These are phyloP conservation scores for Pleurostoma richardsiae DNA, from an alignment of 2,329 filamentous ascomycete species.

Conservation along the genomic window DNA sequence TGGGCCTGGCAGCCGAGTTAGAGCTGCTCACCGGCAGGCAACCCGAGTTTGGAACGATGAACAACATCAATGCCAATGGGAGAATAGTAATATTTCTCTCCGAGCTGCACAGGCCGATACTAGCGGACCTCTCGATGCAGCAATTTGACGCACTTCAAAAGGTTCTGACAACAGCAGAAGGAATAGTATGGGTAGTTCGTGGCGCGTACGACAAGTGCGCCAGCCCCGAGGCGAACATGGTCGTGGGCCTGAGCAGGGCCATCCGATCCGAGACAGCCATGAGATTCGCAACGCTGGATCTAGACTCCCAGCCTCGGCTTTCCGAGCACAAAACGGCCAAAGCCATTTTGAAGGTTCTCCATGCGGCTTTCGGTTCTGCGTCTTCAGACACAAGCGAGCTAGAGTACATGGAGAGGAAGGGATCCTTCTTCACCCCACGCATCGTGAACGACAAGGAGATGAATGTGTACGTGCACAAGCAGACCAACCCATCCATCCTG, in stretches of 20 bases:
- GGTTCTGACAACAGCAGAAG: slow-evolving; percentile 25
- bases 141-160: slow-evolving; percentile 31
- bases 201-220: slow-evolving; percentile 30
- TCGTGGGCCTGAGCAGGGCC: slow-evolving; percentile 37
- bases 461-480: slow-evolving; percentile 35
- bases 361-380: slow-evolving; percentile 24
- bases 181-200: slow-evolving; percentile 32
- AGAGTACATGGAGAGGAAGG: slow-evolving; percentile 34
- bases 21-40: slow-evolving; percentile 23
- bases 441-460: slow-evolving; percentile 33
- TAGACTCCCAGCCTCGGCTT: slow-evolving; percentile 25
- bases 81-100: slow-evolving; percentile 36
- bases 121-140: slow-evolving; percentile 29
- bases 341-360: slow-evolving; percentile 25
- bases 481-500: slow-evolving; percentile 30
- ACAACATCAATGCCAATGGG: slow-evolving; percentile 20
- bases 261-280: slow-evolving; percentile 41
- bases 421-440: slow-evolving; percentile 31
- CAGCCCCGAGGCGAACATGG: slow-evolving; percentile 35
- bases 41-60: slow-evolving; percentile 22
- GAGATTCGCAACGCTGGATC: slow-evolving; percentile 37
- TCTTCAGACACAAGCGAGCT: slow-evolving; percentile 28
- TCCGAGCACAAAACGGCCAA: slow-evolving; percentile 15
- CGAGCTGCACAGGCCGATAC: slow-evolving; percentile 37
- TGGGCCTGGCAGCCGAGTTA: slow-evolving; percentile 24